These are phyloP conservation scores for Rhodocollybia butyracea DNA, from an alignment of 768 basidiomycete genomes.

Conservation along the genomic window DNA sequence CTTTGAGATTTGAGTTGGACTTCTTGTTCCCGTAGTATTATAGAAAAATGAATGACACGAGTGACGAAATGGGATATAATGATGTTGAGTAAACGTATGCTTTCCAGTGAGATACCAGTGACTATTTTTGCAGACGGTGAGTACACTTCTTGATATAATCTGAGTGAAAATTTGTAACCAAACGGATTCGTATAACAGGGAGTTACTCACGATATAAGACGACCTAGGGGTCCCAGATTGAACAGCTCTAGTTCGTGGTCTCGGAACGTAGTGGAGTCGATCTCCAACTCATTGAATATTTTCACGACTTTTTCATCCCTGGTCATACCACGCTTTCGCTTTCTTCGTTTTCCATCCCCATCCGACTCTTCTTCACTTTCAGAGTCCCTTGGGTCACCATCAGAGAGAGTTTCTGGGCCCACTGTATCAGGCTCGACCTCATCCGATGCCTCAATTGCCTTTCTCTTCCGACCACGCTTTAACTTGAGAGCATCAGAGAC, in stretches of 20 bases:
- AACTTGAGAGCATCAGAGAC: constrained; percentile 29
- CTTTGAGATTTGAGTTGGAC: constrained; percentile 51
- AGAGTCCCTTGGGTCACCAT: neutral
- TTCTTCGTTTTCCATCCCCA: constrained; percentile 11
- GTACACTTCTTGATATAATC: neutral
- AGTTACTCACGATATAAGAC: constrained; percentile 34
- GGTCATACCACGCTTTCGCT: constrained; percentile 34
- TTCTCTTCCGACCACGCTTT: constrained; percentile 30
- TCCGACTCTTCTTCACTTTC: neutral
- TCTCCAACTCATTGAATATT: constrained; percentile 38
- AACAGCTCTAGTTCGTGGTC: constrained; percentile 47
- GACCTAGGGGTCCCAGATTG: constrained; percentile 35
- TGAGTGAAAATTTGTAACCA: neutral
- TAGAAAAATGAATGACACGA: constrained; percentile 45
- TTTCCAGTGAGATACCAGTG: constrained; percentile 45
- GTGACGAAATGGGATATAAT: constrained; percentile 50
- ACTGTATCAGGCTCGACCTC: constrained; percentile 8
- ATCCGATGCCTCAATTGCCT: constrained; percentile 18
- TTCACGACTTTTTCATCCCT: constrained; percentile 42
- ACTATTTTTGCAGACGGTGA: neutral
- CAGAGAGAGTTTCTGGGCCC: neutral
- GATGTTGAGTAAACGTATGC: constrained; percentile 42
- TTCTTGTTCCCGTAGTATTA: constrained; percentile 60
- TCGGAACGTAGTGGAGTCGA: constrained; percentile 41
- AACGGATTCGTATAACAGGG: neutral